phyloP scores from a whole-genome alignment of 352 stramenopile species.

The Pythium scleroteichum region DNA sequence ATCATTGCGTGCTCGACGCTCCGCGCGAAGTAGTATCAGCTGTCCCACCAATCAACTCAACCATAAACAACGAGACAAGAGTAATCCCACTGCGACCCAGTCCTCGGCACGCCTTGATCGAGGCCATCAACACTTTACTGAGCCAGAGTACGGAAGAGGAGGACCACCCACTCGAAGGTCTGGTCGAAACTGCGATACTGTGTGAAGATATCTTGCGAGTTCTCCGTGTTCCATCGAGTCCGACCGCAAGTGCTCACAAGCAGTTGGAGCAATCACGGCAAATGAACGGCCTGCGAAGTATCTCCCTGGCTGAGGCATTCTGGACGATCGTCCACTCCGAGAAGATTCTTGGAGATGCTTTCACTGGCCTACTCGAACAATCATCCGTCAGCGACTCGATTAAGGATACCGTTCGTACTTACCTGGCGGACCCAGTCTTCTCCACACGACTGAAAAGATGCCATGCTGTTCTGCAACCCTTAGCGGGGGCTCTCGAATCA shows the following conservation, averaged over 20 bases:
- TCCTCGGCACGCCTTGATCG: not conserved
- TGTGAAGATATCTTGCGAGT: conserved; percentile 14
- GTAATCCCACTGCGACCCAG: not conserved
- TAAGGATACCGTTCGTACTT: too few relatives aligned
- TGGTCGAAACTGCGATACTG: not conserved
- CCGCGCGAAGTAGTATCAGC: not conserved
- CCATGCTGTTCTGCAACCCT: conserved; percentile 1
- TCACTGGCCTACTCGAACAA: too few relatives aligned
- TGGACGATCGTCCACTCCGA: conserved; percentile 1
- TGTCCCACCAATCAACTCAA: not conserved
- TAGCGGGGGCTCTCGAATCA: not conserved
- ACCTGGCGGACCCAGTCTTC: too few relatives aligned
- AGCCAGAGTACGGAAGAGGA: not conserved
- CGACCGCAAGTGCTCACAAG: not conserved
- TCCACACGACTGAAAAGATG: not conserved
- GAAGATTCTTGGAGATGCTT: not conserved
- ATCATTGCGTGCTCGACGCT: not conserved
- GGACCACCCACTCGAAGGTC: not conserved
- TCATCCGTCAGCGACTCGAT: too few relatives aligned
- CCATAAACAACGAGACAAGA: not conserved
- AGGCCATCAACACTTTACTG: conserved; percentile 11
- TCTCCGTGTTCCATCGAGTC: not conserved
- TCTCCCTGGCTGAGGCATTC: conserved; percentile 4
- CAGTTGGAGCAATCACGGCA: too few relatives aligned
- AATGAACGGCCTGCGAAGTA: not conserved